Evolutionary conservation across 2,329 filamentous ascomycete species (phyloP), one percentile per base, ranked within the genome.

Genomic region (Fusarium marasasianum): DNA sequence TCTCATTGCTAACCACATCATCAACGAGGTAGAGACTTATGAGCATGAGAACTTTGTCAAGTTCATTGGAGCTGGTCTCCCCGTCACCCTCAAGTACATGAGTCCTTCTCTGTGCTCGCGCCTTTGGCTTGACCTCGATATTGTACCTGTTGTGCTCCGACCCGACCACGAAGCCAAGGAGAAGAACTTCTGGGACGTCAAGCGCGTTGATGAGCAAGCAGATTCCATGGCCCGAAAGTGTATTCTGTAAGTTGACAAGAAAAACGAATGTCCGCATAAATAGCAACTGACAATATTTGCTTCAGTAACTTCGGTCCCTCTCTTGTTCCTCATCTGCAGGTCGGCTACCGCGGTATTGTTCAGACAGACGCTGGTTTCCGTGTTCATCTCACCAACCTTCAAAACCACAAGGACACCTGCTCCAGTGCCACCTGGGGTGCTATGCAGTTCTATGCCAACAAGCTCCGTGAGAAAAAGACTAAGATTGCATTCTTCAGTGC

Each of bases 141-240:
- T 95, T 64, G 89, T 96, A 6, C 92, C 93, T 3, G 86, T 96
- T 45, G 88, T 92, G 8, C 86, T 94, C 71, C 84, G 83, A 15
- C 85, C 86, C 10, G 85, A 86, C 61, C 81, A 86, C 18, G 83
- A 85, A 47, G 78, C 81, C 71, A 83, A 84, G 75, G 81, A 77
- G 61, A 82, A 80, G 75, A 82, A 76, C 47, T 85, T 87, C 71
- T 89, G 88, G 86, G 84, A 87, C 51, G 81, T 83, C 40, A 90
- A 90, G 79, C 84, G 87, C n/a, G 87, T 95, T 9, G 94, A 95
- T 76, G 94, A 96, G 80, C 91, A 95, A 80, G 93, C 94, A 3
- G 94, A 96, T 79, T 93, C 92, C 2, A 93, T 95, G 89, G 92
- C 91, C 4, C 87, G 94, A 70, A 95, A 95, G 84, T 94, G 92